These are phyloP conservation scores for Tulasnella sp. DNA, from an alignment of 768 basidiomycete genomes.

Conservation along the genomic window DNA sequence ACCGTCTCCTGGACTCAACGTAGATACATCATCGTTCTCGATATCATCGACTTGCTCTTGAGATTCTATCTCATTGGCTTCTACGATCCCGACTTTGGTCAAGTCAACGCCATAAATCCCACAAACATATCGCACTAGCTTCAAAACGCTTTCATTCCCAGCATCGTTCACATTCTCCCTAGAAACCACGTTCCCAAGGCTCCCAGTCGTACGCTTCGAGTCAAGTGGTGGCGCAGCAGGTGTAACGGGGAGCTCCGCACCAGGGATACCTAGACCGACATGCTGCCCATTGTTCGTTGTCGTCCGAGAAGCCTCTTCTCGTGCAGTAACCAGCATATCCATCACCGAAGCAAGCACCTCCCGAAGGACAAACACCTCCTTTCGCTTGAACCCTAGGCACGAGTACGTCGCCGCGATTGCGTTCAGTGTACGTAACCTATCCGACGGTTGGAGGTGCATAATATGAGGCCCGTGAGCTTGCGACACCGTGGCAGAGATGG, in stretches of 20 bases:
- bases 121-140: constrained; percentile 62
- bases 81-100: constrained; percentile 49
- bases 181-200: constrained; percentile 45
- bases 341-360: constrained; percentile 78
- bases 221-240: not conserved
- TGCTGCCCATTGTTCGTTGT: constrained; percentile 36
- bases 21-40: constrained; percentile 11
- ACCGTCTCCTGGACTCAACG: constrained; percentile 29
- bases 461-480: constrained; percentile 84
- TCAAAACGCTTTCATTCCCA: constrained; percentile 76
- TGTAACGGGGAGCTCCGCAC: constrained; percentile 30
- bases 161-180: constrained; percentile 61
- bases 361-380: constrained; percentile 77
- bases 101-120: constrained; percentile 74
- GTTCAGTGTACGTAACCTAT: constrained; percentile 62
- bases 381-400: constrained; percentile 73
- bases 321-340: constrained; percentile 77
- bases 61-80: constrained; percentile 10
- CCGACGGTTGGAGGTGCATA: constrained; percentile 62
- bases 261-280: constrained; percentile 39
- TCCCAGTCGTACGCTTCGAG: not conserved
- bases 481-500: constrained; percentile 54
- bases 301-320: constrained; percentile 43
- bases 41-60: constrained; percentile 22
- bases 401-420: constrained; percentile 64